Base-by-base conservation (phyloP, 2,329 filamentous ascomycete species). In the Verticillium alfalfae region DNA sequence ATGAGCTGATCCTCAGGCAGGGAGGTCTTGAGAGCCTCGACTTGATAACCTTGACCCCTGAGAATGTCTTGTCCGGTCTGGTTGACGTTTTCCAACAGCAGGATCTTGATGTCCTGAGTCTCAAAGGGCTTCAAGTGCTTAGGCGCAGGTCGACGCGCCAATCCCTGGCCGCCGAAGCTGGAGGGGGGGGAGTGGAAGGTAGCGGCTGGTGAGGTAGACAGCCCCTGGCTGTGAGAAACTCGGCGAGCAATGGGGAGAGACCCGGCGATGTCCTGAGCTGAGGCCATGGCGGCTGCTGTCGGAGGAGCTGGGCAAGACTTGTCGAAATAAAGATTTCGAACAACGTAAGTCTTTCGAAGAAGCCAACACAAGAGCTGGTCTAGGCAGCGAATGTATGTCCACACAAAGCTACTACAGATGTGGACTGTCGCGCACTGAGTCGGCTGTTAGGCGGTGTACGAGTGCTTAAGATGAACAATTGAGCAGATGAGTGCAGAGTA, bases 61-160 rank as follows among this genome's bases (percentile, higher is more conserved):
- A 99, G 82, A 62, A 97, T 93, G 56, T 96, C 88, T 70, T 88
- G 86, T 15, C 95, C 95, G 31, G 92, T 92, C 77, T 92, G 81
- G 75, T 99, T 99, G 72, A 99, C 91, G 77, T 98, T 99, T 75
- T 99, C 95, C 37, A 99, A 81, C 18, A 99, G 84, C 62, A 99
- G 79, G 61, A 99, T 96, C 80, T 97, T 98, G 79, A 99, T 93
- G 73, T 98, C 94, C 72, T 94, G 88, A 26, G 93, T 95, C 73
- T 94, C 89, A 79, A 99, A 99, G 16, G 95, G 95, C 80, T 97
- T 97, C 68, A 99, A 80, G 68, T 89, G 89, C 78, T 97, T 97
- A 10, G 80, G 72, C 54, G 79, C 76, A 39, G 73, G 77, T 66
- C 67, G 77, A 70, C 39, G 82, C 76, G 52, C 75, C 67, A 76